A percentile compares a stretch with the other conserved stretches of the same genome.
phyloP scores from a whole-genome alignment of 2,329 filamentous ascomycete genomes.

The Sarocladiaceae sp. region DNA sequence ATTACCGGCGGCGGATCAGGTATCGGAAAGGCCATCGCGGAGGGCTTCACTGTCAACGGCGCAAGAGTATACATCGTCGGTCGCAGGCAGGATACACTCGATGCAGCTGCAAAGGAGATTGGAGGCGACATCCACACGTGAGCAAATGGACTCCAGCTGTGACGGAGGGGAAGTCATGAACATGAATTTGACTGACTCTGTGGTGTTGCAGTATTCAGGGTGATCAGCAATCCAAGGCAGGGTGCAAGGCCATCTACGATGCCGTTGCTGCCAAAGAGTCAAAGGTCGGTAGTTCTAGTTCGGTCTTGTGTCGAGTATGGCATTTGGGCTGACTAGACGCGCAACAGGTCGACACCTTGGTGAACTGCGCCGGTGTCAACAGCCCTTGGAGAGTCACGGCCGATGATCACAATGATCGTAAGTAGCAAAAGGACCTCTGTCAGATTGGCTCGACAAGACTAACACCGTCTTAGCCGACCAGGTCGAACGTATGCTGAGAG shows the following conservation, averaged over 20 bases:
- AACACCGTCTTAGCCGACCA: slow-evolving; percentile 12
- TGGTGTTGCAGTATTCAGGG: slow-evolving; percentile 19
- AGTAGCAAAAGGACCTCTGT: background rate
- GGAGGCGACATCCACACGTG: slow-evolving; percentile 17
- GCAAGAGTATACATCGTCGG: slow-evolving; percentile 41
- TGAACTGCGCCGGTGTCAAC: slow-evolving; percentile 23
- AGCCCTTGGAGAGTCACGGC: slow-evolving; percentile 17
- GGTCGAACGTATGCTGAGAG: slow-evolving; percentile 16
- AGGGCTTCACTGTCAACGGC: slow-evolving; percentile 38
- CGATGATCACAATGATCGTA: slow-evolving; percentile 16
- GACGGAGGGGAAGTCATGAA: background rate
- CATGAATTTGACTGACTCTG: background rate
- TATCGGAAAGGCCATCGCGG: slow-evolving; percentile 39
- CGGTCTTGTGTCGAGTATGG: too few species aligned
- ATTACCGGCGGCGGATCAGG: slow-evolving; percentile 42
- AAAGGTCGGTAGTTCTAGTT: background rate
- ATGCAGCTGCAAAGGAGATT: slow-evolving; percentile 24
- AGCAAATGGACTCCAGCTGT: background rate
- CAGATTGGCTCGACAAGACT: background rate
- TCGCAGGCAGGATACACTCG: slow-evolving; percentile 35
- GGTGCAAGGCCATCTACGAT: slow-evolving; percentile 20
- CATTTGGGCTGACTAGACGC: too few species aligned
- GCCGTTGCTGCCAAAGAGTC: slow-evolving; percentile 17
- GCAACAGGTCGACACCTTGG: slow-evolving; percentile 19
- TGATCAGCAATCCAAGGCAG: slow-evolving; percentile 20